phyloP scores from a whole-genome alignment of 169 alveolate genomes.

The Eimeria zaria region DNA sequence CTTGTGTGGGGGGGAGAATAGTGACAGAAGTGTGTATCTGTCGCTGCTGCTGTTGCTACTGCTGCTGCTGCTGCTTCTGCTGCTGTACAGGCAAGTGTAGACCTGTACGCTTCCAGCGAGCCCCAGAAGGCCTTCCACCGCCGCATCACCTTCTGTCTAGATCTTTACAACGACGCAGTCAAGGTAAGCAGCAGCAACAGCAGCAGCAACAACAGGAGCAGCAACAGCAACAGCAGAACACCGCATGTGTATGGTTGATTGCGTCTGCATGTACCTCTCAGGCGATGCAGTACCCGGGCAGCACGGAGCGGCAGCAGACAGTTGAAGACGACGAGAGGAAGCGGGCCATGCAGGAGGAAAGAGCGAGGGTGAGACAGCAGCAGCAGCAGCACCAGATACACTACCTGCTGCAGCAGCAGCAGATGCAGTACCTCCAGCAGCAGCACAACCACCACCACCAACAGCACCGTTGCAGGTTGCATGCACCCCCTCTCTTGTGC shows the following conservation, averaged over 20 bases:
- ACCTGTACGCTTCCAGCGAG: slow-evolving; percentile 94
- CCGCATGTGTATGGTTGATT: too few relatives aligned
- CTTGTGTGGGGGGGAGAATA: too few relatives aligned
- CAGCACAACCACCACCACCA: too few relatives aligned
- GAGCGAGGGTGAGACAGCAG: slow-evolving; percentile 59
- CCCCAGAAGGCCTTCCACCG: slow-evolving; percentile 94
- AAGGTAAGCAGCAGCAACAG: slow-evolving; percentile 87
- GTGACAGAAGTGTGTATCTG: too few relatives aligned
- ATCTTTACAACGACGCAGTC: slow-evolving; percentile 95
- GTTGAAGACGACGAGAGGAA: slow-evolving; percentile 45
- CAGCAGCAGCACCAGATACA: slow-evolving; percentile 20
- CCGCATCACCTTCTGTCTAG: slow-evolving; percentile 96
- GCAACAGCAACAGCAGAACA: not conserved
- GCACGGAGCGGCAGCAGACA: slow-evolving; percentile 30
- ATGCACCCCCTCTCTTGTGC: not conserved
- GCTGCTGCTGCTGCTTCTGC: not conserved
- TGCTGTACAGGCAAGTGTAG: slow-evolving; percentile 89
- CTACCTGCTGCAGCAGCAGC: slow-evolving; percentile 16
- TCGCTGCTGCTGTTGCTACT: not conserved
- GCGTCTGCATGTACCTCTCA: not conserved
- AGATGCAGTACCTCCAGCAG: not conserved
- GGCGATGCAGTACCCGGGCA: slow-evolving; percentile 88
- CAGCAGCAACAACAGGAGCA: not conserved
- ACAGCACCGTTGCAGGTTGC: too few relatives aligned
- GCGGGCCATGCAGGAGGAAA: slow-evolving; percentile 67